Base-by-base conservation (phyloP, 352 stramenopile genomes). In the Globisporangium lucens region DNA sequence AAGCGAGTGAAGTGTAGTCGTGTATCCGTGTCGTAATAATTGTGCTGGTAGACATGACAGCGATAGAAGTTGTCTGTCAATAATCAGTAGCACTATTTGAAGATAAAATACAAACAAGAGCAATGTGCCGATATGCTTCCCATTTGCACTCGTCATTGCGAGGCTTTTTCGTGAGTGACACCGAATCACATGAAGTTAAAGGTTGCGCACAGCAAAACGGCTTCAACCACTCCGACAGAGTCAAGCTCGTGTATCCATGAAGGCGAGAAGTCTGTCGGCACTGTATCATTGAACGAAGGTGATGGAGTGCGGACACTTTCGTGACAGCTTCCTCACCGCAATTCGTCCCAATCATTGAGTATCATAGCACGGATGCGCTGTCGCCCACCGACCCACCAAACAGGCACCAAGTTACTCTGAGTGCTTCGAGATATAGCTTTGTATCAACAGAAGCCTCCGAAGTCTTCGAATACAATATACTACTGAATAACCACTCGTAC, bases 221-320 rank as follows among this genome's bases (percentile, higher is more conserved):
- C 2, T 27, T 59, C 6, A 12, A 24, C 15, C 10, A 9, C 7
- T 24, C 3, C 43, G n/a, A n/a, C n/a, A 3, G 10, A 30, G n/a
- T 56, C 24, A 30, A 30, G 12, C 51, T 27, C 36, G 29, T 59
- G 53, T 15, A 33, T 59, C 53, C n/a, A 36, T 24, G 17, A 51
- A 22, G 24, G 24, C 24, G 43, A n/a, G 41, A 51, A 51, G 43
- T 51, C 43, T 51, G 43, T 51, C 6, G 29, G 53, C 20, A 3
- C 12, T 20, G 38, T 22, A 43, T 43, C 53, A 2, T 61, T 61
- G 55, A 61, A 36, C 7, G 15, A 46, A 46, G 55, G 30, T 61
- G 55, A 61, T 61, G 30, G 30, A 61, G 30, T 43, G 55, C 10
- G n/a, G 17, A 24, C n/a, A 56, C 49, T n/a, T 9, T 56, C 22